Conservation (phyloP, 2,329 filamentous ascomycete species). For the Cytospora schulzeri region DNA sequence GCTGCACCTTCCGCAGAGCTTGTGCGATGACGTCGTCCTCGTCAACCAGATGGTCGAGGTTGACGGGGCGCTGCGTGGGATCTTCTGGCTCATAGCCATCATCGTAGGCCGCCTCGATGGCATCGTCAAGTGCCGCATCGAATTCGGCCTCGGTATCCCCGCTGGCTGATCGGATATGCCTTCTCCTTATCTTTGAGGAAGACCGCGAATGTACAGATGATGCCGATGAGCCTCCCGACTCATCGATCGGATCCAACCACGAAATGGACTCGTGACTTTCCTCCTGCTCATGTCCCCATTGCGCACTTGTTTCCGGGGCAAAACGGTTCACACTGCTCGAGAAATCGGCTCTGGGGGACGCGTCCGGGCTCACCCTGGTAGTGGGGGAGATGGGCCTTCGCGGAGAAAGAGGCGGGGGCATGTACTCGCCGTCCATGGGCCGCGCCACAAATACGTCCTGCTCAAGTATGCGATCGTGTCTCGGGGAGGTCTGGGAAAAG, state of each 20-base stretch:
- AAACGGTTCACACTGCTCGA: slow-evolving; percentile 35
- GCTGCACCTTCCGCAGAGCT: slow-evolving; percentile 67
- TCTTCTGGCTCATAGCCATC: slow-evolving; percentile 72
- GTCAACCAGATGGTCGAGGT: slow-evolving; percentile 30
- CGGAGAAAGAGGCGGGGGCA: slow-evolving; percentile 73
- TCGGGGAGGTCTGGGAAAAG: slow-evolving; percentile 52
- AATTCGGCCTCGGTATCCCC: slow-evolving; percentile 85
- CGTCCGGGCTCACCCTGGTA: slow-evolving; percentile 37
- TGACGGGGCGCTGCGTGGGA: not conserved
- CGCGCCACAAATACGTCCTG: slow-evolving; percentile 47
- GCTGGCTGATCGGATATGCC: slow-evolving; percentile 68
- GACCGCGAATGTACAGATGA: slow-evolving; percentile 82
- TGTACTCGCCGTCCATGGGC: slow-evolving; percentile 58
- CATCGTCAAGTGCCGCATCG: slow-evolving; percentile 89
- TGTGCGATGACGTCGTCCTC: slow-evolving; percentile 52
- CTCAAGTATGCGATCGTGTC: slow-evolving; percentile 37
- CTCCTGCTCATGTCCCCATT: slow-evolving; percentile 52
- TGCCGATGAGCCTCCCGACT: slow-evolving; percentile 77
- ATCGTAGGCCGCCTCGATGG: slow-evolving; percentile 94
- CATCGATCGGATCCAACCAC: slow-evolving; percentile 93
- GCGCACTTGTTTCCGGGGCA: slow-evolving; percentile 28
- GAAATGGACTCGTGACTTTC: slow-evolving; percentile 81
- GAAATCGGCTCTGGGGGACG: slow-evolving; percentile 41
- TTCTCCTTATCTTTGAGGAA: slow-evolving; percentile 69
- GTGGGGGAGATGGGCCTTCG: slow-evolving; percentile 56